Conservation (phyloP, 768 basidiomycete genomes). For the Kwoniella sp. region DNA sequence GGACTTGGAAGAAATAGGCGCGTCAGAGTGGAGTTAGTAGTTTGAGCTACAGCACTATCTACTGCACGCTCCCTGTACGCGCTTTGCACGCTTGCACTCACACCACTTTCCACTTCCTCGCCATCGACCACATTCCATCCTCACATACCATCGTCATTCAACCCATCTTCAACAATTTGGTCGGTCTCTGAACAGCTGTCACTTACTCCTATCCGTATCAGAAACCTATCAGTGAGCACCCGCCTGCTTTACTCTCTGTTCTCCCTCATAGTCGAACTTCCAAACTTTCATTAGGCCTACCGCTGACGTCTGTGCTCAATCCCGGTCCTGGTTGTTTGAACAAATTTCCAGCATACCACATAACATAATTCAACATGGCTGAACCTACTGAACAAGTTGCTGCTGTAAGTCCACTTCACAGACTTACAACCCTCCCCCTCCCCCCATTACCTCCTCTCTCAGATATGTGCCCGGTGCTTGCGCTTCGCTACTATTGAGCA, state of each 20-base stretch:
- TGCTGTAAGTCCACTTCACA: constrained; percentile 15
- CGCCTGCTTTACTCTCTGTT: too few species aligned
- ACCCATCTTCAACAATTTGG: too few species aligned
- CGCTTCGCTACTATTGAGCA: too few species aligned
- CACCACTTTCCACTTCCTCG: neutral
- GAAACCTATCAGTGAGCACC: too few species aligned
- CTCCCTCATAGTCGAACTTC: too few species aligned
- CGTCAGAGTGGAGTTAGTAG: constrained; percentile 9
- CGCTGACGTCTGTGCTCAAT: constrained; percentile 19
- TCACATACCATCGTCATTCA: neutral
- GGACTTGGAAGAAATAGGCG: too few species aligned
- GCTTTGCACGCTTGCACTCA: neutral
- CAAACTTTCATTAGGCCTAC: too few species aligned
- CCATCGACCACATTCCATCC: constrained; percentile 3
- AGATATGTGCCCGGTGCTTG: too few species aligned
- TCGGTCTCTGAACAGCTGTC: too few species aligned
- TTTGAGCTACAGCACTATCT: neutral
- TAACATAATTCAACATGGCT: constrained; percentile 21
- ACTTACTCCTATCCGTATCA: too few species aligned
- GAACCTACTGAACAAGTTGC: constrained; percentile 31
- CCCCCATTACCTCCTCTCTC: too few species aligned
- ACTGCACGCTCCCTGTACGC: neutral
- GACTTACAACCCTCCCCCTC: neutral
- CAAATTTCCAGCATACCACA: constrained; percentile 2
- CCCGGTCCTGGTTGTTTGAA: neutral